phyloP scores from a whole-genome alignment of 306 rosid species.

The Dryas alaskensis region DNA sequence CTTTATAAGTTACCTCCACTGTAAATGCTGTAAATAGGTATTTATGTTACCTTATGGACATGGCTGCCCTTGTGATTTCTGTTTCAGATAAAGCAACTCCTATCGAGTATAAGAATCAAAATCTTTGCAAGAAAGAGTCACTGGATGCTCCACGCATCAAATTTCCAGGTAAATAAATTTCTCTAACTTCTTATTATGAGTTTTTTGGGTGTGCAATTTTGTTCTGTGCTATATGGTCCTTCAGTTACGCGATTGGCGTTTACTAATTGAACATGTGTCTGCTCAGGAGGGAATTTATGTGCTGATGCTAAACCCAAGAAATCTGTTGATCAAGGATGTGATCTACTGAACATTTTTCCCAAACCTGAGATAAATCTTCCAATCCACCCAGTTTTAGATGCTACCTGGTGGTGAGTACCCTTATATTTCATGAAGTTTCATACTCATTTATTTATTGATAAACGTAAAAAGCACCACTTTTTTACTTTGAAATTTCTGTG shows the following conservation, averaged over 20 bases:
- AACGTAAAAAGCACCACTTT: neutral
- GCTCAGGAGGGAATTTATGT: neutral
- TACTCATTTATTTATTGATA: neutral
- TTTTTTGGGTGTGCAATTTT: neutral
- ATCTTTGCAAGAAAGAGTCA: neutral
- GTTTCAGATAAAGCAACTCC: neutral
- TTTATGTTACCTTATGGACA: neutral
- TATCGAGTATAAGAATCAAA: neutral
- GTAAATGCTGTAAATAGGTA: neutral
- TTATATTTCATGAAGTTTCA: neutral
- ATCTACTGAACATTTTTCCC: neutral
- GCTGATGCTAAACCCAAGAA: neutral
- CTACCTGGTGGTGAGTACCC: slow-evolving; percentile 14
- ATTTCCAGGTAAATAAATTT: neutral
- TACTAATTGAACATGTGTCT: neutral
- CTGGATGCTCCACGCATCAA: neutral
- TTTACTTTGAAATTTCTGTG: neutral
- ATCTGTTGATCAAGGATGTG: neutral
- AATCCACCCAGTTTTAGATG: neutral
- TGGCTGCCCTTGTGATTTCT: neutral
- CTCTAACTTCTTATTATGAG: neutral
- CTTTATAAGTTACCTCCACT: neutral
- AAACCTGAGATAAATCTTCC: neutral
- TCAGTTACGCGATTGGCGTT: neutral
- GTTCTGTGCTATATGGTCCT: neutral